Evolutionary conservation across 1,139 yeast genomes (phyloP).

Genomic region (Komagataea norvegica): DNA sequence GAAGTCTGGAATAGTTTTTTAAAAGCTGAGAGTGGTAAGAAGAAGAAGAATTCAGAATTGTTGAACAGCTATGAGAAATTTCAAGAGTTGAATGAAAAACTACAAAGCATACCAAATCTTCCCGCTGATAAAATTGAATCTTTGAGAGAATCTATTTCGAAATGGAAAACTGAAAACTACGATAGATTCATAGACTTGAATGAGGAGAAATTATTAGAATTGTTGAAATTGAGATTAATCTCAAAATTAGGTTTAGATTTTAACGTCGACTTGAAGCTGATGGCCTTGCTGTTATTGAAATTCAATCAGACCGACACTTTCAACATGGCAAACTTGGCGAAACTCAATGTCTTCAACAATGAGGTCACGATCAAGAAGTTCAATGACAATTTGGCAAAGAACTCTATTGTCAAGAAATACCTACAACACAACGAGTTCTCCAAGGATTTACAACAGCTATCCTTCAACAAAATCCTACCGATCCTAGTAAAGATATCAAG

Average conservation of each 20-base stretch:
- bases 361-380: conserved; percentile 27
- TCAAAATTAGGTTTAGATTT: conserved; percentile 23
- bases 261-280: conserved; percentile 22
- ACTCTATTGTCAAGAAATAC: conserved; percentile 24
- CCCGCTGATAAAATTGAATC: conserved; percentile 22
- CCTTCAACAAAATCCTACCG: conserved; percentile 22
- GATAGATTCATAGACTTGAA: conserved; percentile 16
- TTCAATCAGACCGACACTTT: conserved; percentile 23
- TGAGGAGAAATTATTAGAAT: conserved; percentile 27
- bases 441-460: conserved; percentile 30
- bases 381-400: conserved; percentile 24
- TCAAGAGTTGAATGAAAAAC: conserved; percentile 25
- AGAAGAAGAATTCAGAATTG: conserved; percentile 21
- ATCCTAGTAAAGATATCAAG: conserved; percentile 15
- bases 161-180: conserved; percentile 26
- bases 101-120: conserved; percentile 14
- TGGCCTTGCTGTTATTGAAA: conserved; percentile 22
- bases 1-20: conserved; percentile 30
- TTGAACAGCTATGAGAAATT: conserved; percentile 24
- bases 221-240: conserved; percentile 24
- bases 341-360: conserved; percentile 26
- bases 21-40: conserved; percentile 12
- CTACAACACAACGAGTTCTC: conserved; percentile 24
- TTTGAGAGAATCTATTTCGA: conserved; percentile 27
- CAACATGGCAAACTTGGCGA: conserved; percentile 27